These are phyloP conservation scores for Austropuccinia psidii DNA, from an alignment of 1,284 basidiomycete species.

Conservation along the genomic window DNA sequence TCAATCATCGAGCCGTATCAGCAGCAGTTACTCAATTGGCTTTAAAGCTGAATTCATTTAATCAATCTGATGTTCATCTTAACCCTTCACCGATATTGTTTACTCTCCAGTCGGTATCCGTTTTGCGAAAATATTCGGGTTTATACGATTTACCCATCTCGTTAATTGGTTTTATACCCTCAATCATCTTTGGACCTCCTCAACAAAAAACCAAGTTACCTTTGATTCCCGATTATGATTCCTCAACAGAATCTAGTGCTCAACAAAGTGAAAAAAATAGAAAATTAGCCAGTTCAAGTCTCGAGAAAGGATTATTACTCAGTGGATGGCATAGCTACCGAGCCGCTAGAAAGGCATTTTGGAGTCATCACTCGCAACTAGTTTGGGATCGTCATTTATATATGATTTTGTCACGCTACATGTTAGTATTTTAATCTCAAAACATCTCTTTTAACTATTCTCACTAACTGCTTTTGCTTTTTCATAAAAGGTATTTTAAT, in stretches of 20 bases:
- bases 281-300: background rate
- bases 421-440: conserved; percentile 60
- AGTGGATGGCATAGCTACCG: conserved; percentile 50
- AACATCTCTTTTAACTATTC: background rate
- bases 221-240: conserved; percentile 38
- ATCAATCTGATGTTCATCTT: background rate
- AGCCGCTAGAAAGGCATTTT: conserved; percentile 62
- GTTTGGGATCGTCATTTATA: conserved; percentile 87
- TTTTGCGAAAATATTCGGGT: conserved; percentile 23
- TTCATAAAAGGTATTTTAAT: conserved; percentile 22
- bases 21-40: conserved; percentile 42
- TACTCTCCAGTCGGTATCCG: conserved; percentile 51
- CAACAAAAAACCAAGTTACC: conserved; percentile 48
- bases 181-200: conserved; percentile 53
- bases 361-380: conserved; percentile 65
- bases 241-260: conserved; percentile 15
- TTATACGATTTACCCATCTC: conserved; percentile 37
- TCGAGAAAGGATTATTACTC: conserved; percentile 19
- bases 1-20: conserved; percentile 77
- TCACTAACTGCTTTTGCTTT: background rate
- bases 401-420: conserved; percentile 71
- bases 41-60: conserved; percentile 14
- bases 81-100: conserved; percentile 51
- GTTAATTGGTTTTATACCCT: conserved; percentile 31
- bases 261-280: background rate